A percentile compares a stretch with the other conserved stretches of the same genome.
These are phyloP conservation scores for Mycena galopus DNA, from an alignment of 768 basidiomycete species.

Conservation along the genomic window DNA sequence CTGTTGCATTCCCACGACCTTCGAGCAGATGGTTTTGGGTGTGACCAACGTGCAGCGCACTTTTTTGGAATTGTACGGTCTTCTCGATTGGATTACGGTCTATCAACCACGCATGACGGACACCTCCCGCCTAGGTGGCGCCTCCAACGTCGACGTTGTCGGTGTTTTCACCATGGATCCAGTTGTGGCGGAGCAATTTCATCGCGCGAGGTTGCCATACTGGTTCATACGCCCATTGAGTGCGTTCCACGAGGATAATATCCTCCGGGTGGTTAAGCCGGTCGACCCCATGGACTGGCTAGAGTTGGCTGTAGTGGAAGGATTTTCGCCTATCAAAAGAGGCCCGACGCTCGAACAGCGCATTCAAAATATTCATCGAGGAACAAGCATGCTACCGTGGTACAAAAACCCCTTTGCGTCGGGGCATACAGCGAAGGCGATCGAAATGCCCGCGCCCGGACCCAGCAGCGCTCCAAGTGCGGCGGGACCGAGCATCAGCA, in stretches of 20 bases:
- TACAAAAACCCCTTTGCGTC: not conserved
- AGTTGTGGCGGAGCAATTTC: conserved; percentile 18
- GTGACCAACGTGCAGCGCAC: too few species aligned
- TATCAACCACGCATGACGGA: conserved; percentile 30
- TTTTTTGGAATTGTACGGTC: conserved; percentile 28
- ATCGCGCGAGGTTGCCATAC: conserved; percentile 28
- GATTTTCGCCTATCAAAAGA: too few species aligned
- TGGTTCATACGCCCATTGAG: too few species aligned
- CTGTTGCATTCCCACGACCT: too few species aligned
- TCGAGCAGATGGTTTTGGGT: too few species aligned
- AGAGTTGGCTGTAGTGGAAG: not conserved
- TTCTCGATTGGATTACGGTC: conserved; percentile 26
- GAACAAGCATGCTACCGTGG: not conserved
- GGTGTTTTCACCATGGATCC: conserved; percentile 34
- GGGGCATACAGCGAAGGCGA: not conserved
- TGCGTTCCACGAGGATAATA: too few species aligned
- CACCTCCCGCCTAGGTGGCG: not conserved
- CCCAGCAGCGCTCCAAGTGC: too few species aligned
- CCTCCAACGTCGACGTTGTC: conserved; percentile 3
- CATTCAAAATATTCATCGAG: not conserved
- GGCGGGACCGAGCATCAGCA: too few species aligned
- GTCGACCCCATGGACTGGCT: not conserved
- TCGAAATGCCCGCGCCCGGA: not conserved
- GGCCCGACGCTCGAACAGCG: not conserved
- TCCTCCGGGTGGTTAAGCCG: not conserved